Evolutionary conservation across 2,329 filamentous ascomycete genomes (phyloP).

Genomic region (Claviceps arundinis): DNA sequence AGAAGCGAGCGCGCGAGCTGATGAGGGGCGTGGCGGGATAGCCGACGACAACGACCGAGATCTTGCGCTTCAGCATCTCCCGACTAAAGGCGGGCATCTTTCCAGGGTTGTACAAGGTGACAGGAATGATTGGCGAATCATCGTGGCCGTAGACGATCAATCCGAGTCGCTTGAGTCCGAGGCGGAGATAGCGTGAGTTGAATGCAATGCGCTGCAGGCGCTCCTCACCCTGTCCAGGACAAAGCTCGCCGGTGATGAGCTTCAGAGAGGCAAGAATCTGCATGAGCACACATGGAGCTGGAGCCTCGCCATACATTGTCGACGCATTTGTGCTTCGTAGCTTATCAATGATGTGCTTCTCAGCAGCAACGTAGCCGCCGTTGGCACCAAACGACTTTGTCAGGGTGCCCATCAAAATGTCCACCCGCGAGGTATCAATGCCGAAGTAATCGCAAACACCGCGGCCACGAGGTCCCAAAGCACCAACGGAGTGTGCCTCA

Average conservation of each 20-base stretch:
- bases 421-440: slow-evolving; percentile 74
- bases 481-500: slow-evolving; percentile 91
- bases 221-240: slow-evolving; percentile 87
- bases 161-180: slow-evolving; percentile 90
- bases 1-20: slow-evolving; percentile 89
- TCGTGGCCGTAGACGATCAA: slow-evolving; percentile 97
- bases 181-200: slow-evolving; percentile 95
- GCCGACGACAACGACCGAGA: slow-evolving; percentile 91
- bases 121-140: slow-evolving; percentile 90
- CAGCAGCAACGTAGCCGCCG: slow-evolving; percentile 84
- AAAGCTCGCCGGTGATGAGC: slow-evolving; percentile 78
- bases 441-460: slow-evolving; percentile 97
- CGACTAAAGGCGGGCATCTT: slow-evolving; percentile 98
- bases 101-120: slow-evolving; percentile 93
- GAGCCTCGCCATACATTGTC: slow-evolving; percentile 76
- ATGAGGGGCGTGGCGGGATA: slow-evolving; percentile 95
- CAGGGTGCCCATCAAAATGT: slow-evolving; percentile 95
- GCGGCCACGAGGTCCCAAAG: slow-evolving; percentile 73
- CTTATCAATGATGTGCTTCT: slow-evolving; percentile 86
- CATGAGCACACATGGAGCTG: slow-evolving; percentile 73
- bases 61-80: slow-evolving; percentile 96
- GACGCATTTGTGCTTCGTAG: slow-evolving; percentile 76
- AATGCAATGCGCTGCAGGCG: slow-evolving; percentile 91
- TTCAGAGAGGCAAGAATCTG: slow-evolving; percentile 81
- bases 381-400: slow-evolving; percentile 99